A percentile compares a stretch with the other conserved stretches of the same genome.
Evolutionary conservation across 176 grass and related monocot genomes (phyloP).

Genomic region (Phyllostachys edulis): DNA sequence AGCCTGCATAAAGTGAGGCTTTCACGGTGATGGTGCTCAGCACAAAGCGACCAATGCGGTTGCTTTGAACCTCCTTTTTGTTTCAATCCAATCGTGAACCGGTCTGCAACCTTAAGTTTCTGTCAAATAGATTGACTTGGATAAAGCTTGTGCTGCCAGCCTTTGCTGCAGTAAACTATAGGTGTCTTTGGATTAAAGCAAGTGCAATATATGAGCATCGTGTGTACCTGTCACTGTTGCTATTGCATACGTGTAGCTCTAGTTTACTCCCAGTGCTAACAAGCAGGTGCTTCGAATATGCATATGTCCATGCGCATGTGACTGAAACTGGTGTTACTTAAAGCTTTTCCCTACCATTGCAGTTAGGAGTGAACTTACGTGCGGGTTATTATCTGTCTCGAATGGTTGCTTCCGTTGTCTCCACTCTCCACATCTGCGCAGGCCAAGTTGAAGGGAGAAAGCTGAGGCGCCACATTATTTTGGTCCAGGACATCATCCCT

Average conservation of each 20-base stretch:
- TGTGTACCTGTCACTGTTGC: not conserved
- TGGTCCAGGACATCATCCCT: not conserved
- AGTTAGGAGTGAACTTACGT: not conserved
- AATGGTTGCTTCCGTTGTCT: conserved; percentile 7
- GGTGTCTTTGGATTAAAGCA: not conserved
- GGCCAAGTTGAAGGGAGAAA: not conserved
- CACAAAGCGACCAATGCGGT: conserved; percentile 1
- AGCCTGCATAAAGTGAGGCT: conserved; percentile 15
- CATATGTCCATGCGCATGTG: not conserved
- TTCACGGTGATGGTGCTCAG: not conserved
- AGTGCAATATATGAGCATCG: not conserved
- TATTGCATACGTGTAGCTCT: no score
- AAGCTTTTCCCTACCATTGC: not conserved
- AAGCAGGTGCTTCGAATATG: not conserved
- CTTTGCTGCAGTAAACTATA: not conserved
- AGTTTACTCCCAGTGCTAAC: not conserved
- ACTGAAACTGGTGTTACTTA: not conserved
- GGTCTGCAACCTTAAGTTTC: not conserved
- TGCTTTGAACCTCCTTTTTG: not conserved
- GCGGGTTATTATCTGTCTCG: not conserved
- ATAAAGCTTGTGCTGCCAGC: not conserved
- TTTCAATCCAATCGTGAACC: not conserved
- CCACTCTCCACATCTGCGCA: not conserved
- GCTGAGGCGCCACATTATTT: not conserved
- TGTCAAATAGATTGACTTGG: not conserved